A percentile compares a stretch with the other conserved stretches of the same genome.
Evolutionary conservation across 257 asterid species (phyloP).

Genomic region (Marsdenia floribunda): DNA sequence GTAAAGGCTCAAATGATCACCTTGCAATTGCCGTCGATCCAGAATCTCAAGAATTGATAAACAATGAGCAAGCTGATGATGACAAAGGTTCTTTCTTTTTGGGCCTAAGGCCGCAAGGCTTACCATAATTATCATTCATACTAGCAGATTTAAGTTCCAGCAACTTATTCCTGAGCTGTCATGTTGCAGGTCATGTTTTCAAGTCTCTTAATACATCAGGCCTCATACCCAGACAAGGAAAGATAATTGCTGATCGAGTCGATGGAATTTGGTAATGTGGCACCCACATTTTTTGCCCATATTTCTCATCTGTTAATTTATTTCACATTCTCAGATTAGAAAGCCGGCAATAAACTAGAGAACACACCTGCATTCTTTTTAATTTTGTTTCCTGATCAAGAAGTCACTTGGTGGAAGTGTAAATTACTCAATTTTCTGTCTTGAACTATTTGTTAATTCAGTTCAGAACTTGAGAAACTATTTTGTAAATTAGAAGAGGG

Average conservation of each 20-base stretch:
- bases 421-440: background rate
- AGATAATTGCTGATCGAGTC: constrained; percentile 71
- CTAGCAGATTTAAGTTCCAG: background rate
- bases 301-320: background rate
- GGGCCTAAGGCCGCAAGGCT: background rate
- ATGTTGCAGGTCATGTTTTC: constrained; percentile 70
- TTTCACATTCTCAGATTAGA: background rate
- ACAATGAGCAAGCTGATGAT: constrained; percentile 52
- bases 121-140: background rate
- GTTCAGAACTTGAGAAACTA: background rate
- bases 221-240: constrained; percentile 89
- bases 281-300: background rate
- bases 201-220: constrained; percentile 81
- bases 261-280: constrained; percentile 85
- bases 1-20: constrained; percentile 88
- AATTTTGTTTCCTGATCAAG: background rate
- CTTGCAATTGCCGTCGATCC: constrained; percentile 79
- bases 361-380: background rate
- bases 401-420: background rate
- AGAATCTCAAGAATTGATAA: constrained; percentile 63
- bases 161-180: constrained; percentile 11
- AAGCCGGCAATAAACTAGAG: background rate
- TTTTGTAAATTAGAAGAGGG: background rate
- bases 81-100: constrained; percentile 62
- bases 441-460: background rate